Conservation (phyloP, 441 rosid genomes). For the Croton laevigatus region DNA sequence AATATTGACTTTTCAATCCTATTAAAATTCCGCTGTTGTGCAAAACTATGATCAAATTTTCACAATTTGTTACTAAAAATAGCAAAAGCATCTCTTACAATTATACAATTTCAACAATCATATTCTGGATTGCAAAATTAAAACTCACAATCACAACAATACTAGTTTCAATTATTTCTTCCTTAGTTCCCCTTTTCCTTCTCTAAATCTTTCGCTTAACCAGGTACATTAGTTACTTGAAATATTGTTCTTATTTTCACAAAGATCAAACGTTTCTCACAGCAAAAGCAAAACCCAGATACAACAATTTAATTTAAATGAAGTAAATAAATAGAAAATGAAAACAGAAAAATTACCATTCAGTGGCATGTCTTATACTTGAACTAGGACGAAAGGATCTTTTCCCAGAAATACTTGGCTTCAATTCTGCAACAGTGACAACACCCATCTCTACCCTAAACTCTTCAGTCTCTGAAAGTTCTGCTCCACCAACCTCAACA, state of each 20-base stretch:
- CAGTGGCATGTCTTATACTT: conserved; percentile 86
- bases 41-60: background rate
- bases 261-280: background rate
- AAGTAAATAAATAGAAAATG: background rate
- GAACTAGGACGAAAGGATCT: conserved; percentile 84
- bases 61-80: background rate
- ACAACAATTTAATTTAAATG: background rate
- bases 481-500: conserved; percentile 12
- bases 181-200: background rate
- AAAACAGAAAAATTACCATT: conserved; percentile 51
- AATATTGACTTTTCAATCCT: background rate
- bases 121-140: background rate
- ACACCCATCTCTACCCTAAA: conserved; percentile 60
- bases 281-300: background rate
- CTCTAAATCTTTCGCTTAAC: background rate
- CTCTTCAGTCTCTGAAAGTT: conserved; percentile 18
- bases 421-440: conserved; percentile 70
- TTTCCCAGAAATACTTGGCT: conserved; percentile 86
- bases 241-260: background rate
- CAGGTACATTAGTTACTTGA: background rate
- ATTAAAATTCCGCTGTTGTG: background rate
- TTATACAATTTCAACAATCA: background rate
- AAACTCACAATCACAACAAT: background rate
- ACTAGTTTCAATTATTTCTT: background rate
- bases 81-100: background rate